phyloP scores from a whole-genome alignment of 1,284 basidiomycete genomes.

The Ganoderma sp. region DNA sequence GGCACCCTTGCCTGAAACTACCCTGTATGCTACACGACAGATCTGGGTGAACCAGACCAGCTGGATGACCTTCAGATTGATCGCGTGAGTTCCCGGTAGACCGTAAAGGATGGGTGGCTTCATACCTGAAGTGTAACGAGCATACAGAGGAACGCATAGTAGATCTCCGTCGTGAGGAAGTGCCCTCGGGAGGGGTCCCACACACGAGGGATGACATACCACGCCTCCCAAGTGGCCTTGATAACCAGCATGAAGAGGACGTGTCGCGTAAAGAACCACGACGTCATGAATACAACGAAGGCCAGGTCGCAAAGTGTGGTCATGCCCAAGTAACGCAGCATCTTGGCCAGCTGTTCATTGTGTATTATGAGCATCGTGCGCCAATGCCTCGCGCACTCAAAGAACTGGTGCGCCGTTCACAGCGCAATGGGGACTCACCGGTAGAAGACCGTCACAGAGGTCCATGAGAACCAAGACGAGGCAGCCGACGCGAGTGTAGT shows the following conservation, averaged over 20 bases:
- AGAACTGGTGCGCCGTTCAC: not conserved
- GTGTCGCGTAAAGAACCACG: constrained; percentile 91
- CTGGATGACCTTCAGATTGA: constrained; percentile 64
- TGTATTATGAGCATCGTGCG: constrained; percentile 1
- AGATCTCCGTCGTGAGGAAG: constrained; percentile 58
- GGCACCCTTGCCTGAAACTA: constrained; percentile 79
- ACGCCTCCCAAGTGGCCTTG: constrained; percentile 61
- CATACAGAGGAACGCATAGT: constrained; percentile 58
- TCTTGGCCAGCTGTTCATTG: constrained; percentile 79
- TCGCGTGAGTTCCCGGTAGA: constrained; percentile 25
- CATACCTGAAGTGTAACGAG: constrained; percentile 69
- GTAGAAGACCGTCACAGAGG: constrained; percentile 88
- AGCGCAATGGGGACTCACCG: constrained; percentile 61
- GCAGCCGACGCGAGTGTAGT: constrained; percentile 89
- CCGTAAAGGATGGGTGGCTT: not conserved
- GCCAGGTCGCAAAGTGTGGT: constrained; percentile 74
- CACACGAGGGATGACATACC: constrained; percentile 53
- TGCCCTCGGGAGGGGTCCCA: constrained; percentile 68
- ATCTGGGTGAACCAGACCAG: constrained; percentile 89
- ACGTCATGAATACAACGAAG: constrained; percentile 84
- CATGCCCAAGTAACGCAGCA: constrained; percentile 84
- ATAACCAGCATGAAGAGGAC: constrained; percentile 78
- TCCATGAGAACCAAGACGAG: constrained; percentile 94
- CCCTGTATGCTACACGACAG: constrained; percentile 79
- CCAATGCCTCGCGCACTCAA: constrained; percentile 2